Percentiles rank a stretch among this genome's conserved stretches.
These are phyloP conservation scores for Zasmidium citrigriseum DNA, from an alignment of 2,329 filamentous ascomycete species.

Conservation along the genomic window DNA sequence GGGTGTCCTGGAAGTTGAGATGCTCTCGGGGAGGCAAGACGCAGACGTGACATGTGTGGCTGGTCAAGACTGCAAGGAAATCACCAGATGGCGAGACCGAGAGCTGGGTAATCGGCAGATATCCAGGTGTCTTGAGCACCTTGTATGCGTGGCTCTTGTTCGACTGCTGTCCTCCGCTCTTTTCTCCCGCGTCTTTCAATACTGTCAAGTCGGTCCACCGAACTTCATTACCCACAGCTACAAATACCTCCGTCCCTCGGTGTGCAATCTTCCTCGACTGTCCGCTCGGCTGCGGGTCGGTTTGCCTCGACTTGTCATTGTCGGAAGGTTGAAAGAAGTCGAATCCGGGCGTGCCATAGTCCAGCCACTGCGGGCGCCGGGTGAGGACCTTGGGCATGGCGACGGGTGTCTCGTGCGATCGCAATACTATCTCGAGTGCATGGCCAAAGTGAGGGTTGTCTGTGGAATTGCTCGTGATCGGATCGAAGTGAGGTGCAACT, in stretches of 20 bases:
- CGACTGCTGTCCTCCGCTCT: constrained; percentile 12
- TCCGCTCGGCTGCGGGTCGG: constrained; percentile 28
- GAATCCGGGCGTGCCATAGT: constrained; percentile 73
- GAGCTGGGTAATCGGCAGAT: constrained; percentile 81
- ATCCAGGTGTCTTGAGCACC: constrained; percentile 71
- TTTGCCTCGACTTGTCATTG: constrained; percentile 11
- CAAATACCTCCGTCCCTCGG: constrained; percentile 84
- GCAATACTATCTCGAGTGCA: constrained; percentile 4
- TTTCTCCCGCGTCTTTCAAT: constrained; percentile 62
- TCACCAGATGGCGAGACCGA: constrained; percentile 79
- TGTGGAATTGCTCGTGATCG: background rate
- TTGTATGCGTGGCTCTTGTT: constrained; percentile 22
- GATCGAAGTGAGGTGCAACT: background rate
- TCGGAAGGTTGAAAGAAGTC: constrained; percentile 65
- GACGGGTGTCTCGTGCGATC: background rate
- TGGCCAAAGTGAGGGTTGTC: constrained; percentile 1
- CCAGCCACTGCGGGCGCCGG: constrained; percentile 86
- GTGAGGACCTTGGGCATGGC: constrained; percentile 82
- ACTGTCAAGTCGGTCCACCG: constrained; percentile 84
- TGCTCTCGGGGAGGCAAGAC: constrained; percentile 80
- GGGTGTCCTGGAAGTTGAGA: constrained; percentile 67
- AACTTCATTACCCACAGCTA: constrained; percentile 84
- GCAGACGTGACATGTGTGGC: constrained; percentile 84
- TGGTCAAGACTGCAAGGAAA: constrained; percentile 81
- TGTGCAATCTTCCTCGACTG: constrained; percentile 69